These are phyloP conservation scores for Microbotryum saponariae DNA, from an alignment of 1,284 basidiomycete species.

Conservation along the genomic window DNA sequence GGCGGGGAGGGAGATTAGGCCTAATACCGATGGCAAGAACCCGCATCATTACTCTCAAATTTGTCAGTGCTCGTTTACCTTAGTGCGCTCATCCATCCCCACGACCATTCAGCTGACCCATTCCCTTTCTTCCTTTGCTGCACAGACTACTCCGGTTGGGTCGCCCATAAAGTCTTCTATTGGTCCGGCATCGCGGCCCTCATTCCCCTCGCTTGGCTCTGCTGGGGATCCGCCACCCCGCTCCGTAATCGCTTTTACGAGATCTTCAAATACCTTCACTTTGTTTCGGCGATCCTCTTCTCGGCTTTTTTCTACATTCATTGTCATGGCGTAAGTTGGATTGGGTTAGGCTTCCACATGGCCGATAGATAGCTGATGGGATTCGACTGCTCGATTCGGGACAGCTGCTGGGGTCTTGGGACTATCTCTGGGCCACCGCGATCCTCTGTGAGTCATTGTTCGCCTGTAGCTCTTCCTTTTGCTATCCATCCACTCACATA, in stretches of 20 bases:
- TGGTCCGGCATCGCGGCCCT: conserved; percentile 45
- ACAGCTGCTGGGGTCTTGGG: conserved; percentile 27
- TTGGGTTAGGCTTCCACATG: conserved; percentile 46
- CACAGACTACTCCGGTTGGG: conserved; percentile 2
- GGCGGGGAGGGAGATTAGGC: conserved; percentile 25
- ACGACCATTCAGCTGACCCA: not conserved
- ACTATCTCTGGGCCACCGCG: conserved; percentile 44
- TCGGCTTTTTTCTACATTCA: conserved; percentile 43
- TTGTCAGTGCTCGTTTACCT: conserved; percentile 9
- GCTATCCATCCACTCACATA: too few relatives aligned
- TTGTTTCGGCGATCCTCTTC: conserved; percentile 35
- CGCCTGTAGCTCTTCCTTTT: too few relatives aligned
- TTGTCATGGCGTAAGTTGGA: conserved; percentile 36
- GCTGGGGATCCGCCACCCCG: conserved; percentile 40
- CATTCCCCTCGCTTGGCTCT: conserved; percentile 41
- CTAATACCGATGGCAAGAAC: conserved; percentile 25
- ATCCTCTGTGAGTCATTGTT: conserved; percentile 34
- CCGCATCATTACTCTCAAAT: conserved; percentile 27
- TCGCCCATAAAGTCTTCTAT: conserved; percentile 32
- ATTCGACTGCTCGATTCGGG: not conserved
- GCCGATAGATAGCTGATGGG: not conserved
- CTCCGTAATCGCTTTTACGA: conserved; percentile 44
- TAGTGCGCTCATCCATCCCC: conserved; percentile 3
- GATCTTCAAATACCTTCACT: conserved; percentile 43
- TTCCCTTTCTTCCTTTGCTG: too few relatives aligned